phyloP scores from a whole-genome alignment of 2,329 filamentous ascomycete genomes.

The Curvularia lunata region DNA sequence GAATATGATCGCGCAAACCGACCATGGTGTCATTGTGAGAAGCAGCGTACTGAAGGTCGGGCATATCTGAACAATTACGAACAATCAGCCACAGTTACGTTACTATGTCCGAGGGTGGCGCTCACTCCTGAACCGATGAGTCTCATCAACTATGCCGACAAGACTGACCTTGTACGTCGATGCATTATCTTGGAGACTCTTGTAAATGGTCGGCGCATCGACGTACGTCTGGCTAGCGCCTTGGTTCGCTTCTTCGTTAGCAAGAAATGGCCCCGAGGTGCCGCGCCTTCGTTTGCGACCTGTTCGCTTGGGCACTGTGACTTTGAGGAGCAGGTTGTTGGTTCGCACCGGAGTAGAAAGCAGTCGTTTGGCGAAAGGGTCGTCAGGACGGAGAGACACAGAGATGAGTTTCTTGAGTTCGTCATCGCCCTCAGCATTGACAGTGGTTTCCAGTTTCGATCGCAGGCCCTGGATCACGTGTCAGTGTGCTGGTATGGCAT shows the following conservation, averaged over 20 bases:
- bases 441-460: slow-evolving; percentile 33
- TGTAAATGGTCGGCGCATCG: slow-evolving; percentile 57
- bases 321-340: slow-evolving; percentile 83
- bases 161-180: slow-evolving; percentile 71
- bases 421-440: slow-evolving; percentile 30
- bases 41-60: slow-evolving; percentile 85
- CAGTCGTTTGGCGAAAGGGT: slow-evolving; percentile 78
- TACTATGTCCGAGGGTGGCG: not conserved
- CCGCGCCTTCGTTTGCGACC: slow-evolving; percentile 85
- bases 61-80: slow-evolving; percentile 62
- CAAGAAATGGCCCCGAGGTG: slow-evolving; percentile 66
- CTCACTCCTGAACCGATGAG: slow-evolving; percentile 81
- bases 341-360: slow-evolving; percentile 76
- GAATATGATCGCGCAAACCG: slow-evolving; percentile 72
- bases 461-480: slow-evolving; percentile 32
- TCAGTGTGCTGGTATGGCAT: slow-evolving; percentile 18
- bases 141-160: slow-evolving; percentile 75
- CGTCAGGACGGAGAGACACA: slow-evolving; percentile 79
- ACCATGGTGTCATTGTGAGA: slow-evolving; percentile 71
- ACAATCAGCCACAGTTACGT: slow-evolving; percentile 21
- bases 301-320: slow-evolving; percentile 85
- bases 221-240: slow-evolving; percentile 20
- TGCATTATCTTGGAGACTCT: slow-evolving; percentile 73
- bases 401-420: slow-evolving; percentile 62
- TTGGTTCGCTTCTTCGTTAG: slow-evolving; percentile 39